These are phyloP conservation scores for Gossypium herbaceum DNA, from an alignment of 345 rosid genomes.

Conservation along the genomic window DNA sequence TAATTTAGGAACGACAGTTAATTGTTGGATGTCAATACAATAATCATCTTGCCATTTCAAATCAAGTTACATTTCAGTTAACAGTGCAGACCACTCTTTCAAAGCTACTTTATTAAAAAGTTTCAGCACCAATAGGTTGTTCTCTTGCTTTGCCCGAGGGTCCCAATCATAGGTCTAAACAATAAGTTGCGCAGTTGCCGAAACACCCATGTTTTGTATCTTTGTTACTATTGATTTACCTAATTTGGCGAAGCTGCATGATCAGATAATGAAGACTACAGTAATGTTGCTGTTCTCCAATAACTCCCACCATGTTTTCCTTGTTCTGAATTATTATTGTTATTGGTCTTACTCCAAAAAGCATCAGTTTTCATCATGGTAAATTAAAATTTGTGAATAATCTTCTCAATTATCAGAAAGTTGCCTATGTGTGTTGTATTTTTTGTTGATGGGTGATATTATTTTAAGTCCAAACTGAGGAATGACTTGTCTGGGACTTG, in stretches of 20 bases:
- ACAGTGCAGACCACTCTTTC: slow-evolving; percentile 24
- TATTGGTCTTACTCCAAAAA: background rate
- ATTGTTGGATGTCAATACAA: background rate
- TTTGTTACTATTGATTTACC: slow-evolving; percentile 16
- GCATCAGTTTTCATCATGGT: background rate
- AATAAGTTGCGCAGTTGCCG: background rate
- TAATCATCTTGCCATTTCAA: background rate
- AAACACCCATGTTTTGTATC: background rate
- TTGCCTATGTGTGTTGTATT: background rate
- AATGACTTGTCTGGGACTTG: background rate
- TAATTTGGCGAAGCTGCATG: background rate
- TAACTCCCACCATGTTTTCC: background rate
- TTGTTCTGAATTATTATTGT: background rate
- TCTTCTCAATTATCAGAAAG: background rate
- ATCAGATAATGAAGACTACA: slow-evolving; percentile 8
- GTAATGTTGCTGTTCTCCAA: slow-evolving; percentile 10
- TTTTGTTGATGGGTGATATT: background rate
- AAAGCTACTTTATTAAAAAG: slow-evolving; percentile 12
- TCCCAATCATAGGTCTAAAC: slow-evolving; percentile 19
- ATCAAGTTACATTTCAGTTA: slow-evolving; percentile 7
- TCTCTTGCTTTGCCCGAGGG: slow-evolving; percentile 9
- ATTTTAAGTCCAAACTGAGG: background rate
- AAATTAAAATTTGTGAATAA: background rate
- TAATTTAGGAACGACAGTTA: slow-evolving; percentile 7
- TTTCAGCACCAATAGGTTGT: slow-evolving; percentile 2